Conservation (phyloP, 495 filamentous ascomycete genomes). For the Trichoderma gamsii region DNA sequence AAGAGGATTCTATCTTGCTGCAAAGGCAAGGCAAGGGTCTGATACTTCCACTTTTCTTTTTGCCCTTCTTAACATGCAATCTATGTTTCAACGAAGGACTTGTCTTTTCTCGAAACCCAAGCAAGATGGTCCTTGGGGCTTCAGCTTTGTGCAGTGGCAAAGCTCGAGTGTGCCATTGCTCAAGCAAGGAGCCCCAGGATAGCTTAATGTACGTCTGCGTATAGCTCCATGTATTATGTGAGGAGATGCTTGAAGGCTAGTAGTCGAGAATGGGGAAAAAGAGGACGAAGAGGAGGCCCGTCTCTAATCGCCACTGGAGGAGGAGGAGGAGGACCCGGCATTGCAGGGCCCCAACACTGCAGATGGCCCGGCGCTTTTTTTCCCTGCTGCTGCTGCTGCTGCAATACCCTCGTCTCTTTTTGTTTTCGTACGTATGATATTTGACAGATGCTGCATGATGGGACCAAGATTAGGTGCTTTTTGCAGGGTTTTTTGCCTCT, state of each 20-base stretch:
- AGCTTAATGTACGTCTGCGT: not conserved
- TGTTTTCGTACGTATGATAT: not conserved
- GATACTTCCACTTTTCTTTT: too few species aligned
- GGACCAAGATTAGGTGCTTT: conserved; percentile 8
- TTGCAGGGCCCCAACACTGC: not conserved
- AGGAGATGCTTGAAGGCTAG: not conserved
- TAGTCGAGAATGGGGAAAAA: not conserved
- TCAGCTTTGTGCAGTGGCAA: not conserved
- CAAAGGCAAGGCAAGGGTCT: too few species aligned
- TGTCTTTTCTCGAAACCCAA: too few species aligned
- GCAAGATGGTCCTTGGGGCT: too few species aligned
- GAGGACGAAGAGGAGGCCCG: not conserved
- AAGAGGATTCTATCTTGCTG: too few species aligned
- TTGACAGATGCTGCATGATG: conserved; percentile 2
- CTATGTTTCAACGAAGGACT: too few species aligned
- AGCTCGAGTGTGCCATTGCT: conserved; percentile 9
- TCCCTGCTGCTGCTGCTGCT: too few species aligned
- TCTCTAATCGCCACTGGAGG: not conserved
- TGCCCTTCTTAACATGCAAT: too few species aligned
- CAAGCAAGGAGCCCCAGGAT: not conserved
- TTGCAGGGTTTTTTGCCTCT: not conserved
- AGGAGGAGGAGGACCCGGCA: not conserved
- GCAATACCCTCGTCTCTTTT: not conserved
- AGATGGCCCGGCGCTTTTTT: not conserved
- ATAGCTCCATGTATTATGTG: conserved; percentile 10